A percentile compares a stretch with the other conserved stretches of the same genome.
Evolutionary conservation across 1,284 basidiomycete genomes (phyloP).

Genomic region (Irpex sp.): DNA sequence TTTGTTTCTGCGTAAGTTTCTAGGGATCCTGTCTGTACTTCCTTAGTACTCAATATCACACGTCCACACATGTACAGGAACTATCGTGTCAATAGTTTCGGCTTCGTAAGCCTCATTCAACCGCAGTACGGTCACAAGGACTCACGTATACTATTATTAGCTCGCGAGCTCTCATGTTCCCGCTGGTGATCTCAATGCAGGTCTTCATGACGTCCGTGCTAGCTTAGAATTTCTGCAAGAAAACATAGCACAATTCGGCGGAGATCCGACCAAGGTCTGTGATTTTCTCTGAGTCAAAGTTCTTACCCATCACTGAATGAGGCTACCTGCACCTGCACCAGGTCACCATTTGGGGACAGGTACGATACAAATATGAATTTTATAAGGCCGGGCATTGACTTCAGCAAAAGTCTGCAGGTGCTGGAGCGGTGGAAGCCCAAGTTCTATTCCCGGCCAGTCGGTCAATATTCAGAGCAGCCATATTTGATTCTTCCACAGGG

Average conservation of each 20-base stretch:
- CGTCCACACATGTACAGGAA: conserved; percentile 35
- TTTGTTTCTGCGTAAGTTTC: conserved; percentile 48
- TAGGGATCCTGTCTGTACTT: too few species aligned
- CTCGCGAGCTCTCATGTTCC: conserved; percentile 42
- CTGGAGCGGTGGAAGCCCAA: conserved; percentile 49
- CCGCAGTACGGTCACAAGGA: neutral
- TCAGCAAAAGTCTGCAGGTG: conserved; percentile 46
- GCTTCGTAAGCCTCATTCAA: conserved; percentile 42
- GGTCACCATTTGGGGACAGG: conserved; percentile 65
- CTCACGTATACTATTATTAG: conserved; percentile 2
- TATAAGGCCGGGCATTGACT: neutral
- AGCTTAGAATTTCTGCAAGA: conserved; percentile 57
- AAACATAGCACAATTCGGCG: conserved; percentile 62
- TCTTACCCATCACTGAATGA: neutral
- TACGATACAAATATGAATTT: conserved; percentile 17
- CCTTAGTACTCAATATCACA: neutral
- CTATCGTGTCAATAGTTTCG: conserved; percentile 57
- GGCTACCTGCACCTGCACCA: conserved; percentile 17
- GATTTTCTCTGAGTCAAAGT: neutral
- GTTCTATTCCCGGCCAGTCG: conserved; percentile 40
- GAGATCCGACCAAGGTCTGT: conserved; percentile 54
- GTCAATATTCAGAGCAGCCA: conserved; percentile 48
- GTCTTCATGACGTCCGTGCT: conserved; percentile 52
- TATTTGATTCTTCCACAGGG: conserved; percentile 47
- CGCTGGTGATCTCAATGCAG: conserved; percentile 49